These are phyloP conservation scores for Ramalina intermedia DNA, from an alignment of 495 filamentous ascomycete species.

Conservation along the genomic window DNA sequence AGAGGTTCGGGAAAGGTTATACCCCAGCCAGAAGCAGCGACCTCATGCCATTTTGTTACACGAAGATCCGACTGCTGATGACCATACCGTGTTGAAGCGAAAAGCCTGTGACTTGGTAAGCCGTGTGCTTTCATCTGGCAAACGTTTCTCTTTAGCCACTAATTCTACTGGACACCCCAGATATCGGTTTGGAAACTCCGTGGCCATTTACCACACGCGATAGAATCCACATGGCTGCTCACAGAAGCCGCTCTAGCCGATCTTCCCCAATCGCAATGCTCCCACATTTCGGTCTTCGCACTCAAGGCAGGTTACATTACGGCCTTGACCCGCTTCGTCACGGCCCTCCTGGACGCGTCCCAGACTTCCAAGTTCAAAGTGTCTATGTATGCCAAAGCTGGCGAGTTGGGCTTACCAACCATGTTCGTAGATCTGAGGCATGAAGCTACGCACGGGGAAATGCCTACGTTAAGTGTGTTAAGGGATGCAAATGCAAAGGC, in stretches of 20 bases:
- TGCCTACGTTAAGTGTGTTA: slow-evolving; percentile 60
- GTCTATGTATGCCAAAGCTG: slow-evolving; percentile 73
- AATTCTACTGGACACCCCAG: slow-evolving; percentile 13
- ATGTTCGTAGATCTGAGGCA: slow-evolving; percentile 85
- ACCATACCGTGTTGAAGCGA: slow-evolving; percentile 19
- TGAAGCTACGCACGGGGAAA: slow-evolving; percentile 74
- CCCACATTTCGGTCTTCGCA: slow-evolving; percentile 25
- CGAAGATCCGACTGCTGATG: neutral
- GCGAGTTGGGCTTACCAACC: slow-evolving; percentile 59
- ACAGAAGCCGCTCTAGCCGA: slow-evolving; percentile 61
- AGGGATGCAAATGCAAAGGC: slow-evolving; percentile 49
- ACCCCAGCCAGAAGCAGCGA: slow-evolving; percentile 30
- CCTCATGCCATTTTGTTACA: slow-evolving; percentile 5
- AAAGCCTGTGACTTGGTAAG: slow-evolving; percentile 34
- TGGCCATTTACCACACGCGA: slow-evolving; percentile 63
- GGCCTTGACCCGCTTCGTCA: slow-evolving; percentile 67
- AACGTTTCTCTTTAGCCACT: neutral
- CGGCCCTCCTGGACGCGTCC: slow-evolving; percentile 66
- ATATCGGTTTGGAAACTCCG: slow-evolving; percentile 45
- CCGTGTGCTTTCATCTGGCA: neutral
- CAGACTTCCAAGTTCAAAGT: slow-evolving; percentile 52
- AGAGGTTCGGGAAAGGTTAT: slow-evolving; percentile 52
- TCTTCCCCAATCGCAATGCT: slow-evolving; percentile 24
- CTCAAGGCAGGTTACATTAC: slow-evolving; percentile 42
- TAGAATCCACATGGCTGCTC: slow-evolving; percentile 68